Conservation (phyloP, 78 protist genomes). For the Pigoraptor vietnamica region DNA sequence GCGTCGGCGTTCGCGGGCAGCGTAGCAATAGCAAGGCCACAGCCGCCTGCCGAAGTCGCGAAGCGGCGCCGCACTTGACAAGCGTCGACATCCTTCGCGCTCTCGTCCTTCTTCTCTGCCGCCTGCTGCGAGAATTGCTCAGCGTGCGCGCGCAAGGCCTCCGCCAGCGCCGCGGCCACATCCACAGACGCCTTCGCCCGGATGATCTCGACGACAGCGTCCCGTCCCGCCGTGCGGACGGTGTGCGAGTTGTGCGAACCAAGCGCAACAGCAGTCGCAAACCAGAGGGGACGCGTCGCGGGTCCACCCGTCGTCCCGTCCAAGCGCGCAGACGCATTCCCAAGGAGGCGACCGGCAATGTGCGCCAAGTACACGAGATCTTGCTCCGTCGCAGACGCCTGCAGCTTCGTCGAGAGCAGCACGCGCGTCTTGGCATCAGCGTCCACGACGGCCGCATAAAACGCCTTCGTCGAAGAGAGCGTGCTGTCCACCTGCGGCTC, state of each 20-base stretch:
- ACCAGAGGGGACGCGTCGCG: background rate
- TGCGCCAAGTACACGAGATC: background rate
- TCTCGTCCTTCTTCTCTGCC: background rate
- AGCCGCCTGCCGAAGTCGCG: background rate
- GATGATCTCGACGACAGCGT: background rate
- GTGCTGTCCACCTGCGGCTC: background rate
- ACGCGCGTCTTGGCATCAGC: background rate
- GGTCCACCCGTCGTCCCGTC: background rate
- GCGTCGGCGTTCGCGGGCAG: background rate
- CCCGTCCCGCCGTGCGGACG: background rate
- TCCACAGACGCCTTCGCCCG: background rate
- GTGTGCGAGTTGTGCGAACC: background rate
- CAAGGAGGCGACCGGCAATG: background rate
- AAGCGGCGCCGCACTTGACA: background rate
- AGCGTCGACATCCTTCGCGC: background rate
- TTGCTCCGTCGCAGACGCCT: background rate
- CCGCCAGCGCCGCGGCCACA: background rate
- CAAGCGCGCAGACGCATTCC: background rate
- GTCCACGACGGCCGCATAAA: background rate
- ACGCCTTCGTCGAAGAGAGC: background rate
- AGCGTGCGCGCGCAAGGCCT: background rate
- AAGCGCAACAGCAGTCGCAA: background rate
- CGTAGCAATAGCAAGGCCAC: background rate
- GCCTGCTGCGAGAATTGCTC: background rate
- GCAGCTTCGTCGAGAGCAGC: background rate